Evolutionary conservation across 2,329 filamentous ascomycete genomes (phyloP).

Genomic region (Nothophoma quercina): DNA sequence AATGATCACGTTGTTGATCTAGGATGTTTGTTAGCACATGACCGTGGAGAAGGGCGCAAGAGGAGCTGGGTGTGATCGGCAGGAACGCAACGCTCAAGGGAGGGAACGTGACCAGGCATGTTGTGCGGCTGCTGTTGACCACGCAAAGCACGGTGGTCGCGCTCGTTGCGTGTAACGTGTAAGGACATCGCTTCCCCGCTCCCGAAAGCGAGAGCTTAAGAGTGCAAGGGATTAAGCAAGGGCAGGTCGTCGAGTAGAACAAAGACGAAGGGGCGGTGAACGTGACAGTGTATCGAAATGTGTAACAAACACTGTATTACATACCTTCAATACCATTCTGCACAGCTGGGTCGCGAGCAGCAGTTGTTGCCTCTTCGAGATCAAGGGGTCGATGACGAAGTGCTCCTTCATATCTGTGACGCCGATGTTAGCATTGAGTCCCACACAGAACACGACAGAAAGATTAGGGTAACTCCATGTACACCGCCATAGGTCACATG

Average conservation of each 20-base stretch:
- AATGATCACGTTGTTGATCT: constrained; percentile 92
- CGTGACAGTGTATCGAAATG: constrained; percentile 32
- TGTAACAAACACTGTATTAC: constrained; percentile 20
- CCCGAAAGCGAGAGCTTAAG: constrained; percentile 21
- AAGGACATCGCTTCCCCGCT: constrained; percentile 25
- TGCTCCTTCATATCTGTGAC: constrained; percentile 87
- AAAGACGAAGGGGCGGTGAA: constrained; percentile 16
- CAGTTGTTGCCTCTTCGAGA: constrained; percentile 97
- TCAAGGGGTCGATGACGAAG: constrained; percentile 97
- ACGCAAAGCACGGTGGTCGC: constrained; percentile 21
- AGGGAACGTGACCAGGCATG: constrained; percentile 2
- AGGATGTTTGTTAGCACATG: constrained; percentile 21
- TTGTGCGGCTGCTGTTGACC: constrained; percentile 16
- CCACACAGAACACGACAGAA: too few relatives aligned
- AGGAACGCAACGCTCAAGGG: background rate
- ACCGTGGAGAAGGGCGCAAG: constrained; percentile 10
- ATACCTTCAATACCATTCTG: constrained; percentile 77
- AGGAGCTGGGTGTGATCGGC: background rate
- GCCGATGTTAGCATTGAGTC: constrained; percentile 39
- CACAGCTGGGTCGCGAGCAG: constrained; percentile 96
- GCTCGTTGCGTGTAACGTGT: constrained; percentile 30
- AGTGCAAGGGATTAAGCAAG: constrained; percentile 20
- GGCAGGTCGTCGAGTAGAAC: constrained; percentile 17
- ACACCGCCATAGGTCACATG: background rate
- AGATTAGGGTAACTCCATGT: constrained; percentile 10